Evolutionary conservation across 2,329 filamentous ascomycete genomes (phyloP), one percentile per base, ranked within the genome.

Genomic region (Cryoendolithus antarcticus): DNA sequence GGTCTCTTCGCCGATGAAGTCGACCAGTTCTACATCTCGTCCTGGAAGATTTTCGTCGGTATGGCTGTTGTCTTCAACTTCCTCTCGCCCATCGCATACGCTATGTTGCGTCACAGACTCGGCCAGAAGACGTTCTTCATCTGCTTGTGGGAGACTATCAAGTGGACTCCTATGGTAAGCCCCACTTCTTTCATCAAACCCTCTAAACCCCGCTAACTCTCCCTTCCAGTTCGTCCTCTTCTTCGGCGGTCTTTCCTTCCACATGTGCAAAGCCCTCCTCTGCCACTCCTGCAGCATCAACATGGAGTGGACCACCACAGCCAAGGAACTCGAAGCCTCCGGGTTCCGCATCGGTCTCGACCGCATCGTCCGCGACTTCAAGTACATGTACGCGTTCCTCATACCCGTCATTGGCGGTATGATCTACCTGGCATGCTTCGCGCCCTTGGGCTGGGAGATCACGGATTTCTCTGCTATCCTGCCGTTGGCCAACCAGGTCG

Each of bases 271-370:
- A 58, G 85, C 85, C 1, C 67, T 93, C 28, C 62, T 91, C 34
- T 72, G 77, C 4, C 86, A 93, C 65, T 84, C 91, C 74, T 83
- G 91, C 57, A 77, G 83, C 63, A 77, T 89, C 55, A 73, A 91
- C 62, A 89, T 91, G 80, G 75, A 74, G 3, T 91, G 85, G 85
- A 84, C 84, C 37, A 77, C 84, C 1, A 93, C 86, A 0, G 74
- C 78, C 31, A 93, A 93, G 63, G 86, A 93, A 64, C 75, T 75
- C 36, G 80, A 86, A 52, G 78, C 36, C 8, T 45, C 43, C 5
- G 45, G 45, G 21, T 51, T 50, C 46, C 40, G 42, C 15, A 41
- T 44, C 13, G 46, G 45, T n/a, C 37, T 51, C 4, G 44, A 47
- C 27, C 41, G 41, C 12, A 48, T 51, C 35, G 37, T 48, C 6